A percentile compares a stretch with the other conserved stretches of the same genome.
phyloP scores from a whole-genome alignment of 331 rosid species.

The Quercus lobata region DNA sequence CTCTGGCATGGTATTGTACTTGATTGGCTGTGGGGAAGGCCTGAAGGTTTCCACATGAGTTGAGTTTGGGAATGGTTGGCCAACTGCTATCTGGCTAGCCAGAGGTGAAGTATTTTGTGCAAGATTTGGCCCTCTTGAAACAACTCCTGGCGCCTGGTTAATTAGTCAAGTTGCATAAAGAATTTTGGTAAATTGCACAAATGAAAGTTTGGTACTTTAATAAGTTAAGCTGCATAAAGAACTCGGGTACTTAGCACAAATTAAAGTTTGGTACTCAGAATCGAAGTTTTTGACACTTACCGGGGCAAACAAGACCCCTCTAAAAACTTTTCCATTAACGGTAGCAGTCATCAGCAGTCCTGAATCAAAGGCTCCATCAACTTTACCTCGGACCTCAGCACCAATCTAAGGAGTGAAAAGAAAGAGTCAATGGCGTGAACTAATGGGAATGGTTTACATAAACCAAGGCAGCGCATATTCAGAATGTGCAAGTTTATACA shows the following conservation, averaged over 20 bases:
- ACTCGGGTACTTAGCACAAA: neutral
- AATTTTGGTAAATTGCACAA: neutral
- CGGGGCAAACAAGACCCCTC: constrained; percentile 88
- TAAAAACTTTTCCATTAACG: constrained; percentile 61
- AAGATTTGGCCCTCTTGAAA: constrained; percentile 26
- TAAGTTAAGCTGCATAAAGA: neutral
- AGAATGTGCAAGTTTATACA: neutral
- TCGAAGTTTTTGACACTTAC: constrained; percentile 44
- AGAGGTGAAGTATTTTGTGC: constrained; percentile 31
- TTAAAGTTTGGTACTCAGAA: neutral
- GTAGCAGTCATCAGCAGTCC: constrained; percentile 81
- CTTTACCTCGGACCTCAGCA: constrained; percentile 80
- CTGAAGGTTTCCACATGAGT: constrained; percentile 25
- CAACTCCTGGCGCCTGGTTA: constrained; percentile 50
- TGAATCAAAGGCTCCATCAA: constrained; percentile 85
- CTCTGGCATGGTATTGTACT: constrained; percentile 11
- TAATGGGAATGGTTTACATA: neutral
- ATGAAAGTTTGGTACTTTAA: neutral
- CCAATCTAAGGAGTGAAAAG: constrained; percentile 58
- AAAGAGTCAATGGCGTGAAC: neutral
- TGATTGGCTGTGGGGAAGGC: constrained; percentile 29
- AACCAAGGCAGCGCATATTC: neutral
- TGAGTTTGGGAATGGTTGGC: constrained; percentile 33
- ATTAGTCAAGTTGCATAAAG: neutral
- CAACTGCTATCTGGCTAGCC: constrained; percentile 12